Evolutionary conservation across 805 yeast species (phyloP), one percentile per base, ranked within the genome.

Genomic region (Saccharomycopsis fodiens): DNA sequence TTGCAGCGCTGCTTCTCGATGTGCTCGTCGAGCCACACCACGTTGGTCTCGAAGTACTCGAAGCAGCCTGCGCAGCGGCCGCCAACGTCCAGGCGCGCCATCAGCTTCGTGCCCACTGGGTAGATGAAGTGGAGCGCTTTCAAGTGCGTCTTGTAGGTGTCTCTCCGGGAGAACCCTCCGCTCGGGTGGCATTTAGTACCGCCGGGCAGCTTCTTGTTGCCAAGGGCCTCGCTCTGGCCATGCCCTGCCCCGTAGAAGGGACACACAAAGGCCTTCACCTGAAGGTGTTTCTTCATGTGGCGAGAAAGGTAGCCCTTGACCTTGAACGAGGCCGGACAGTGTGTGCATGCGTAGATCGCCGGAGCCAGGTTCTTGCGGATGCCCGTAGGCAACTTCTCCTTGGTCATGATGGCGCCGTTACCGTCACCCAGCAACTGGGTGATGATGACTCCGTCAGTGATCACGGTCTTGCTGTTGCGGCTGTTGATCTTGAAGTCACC

Each of bases 41-140:
- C 89, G 27, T 84, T 93, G 50, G 74, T 79, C 5, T 59, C 64
- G 57, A 86, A 89, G 42, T 63, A 64, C 57, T 63, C 60, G 25
- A 81, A 82, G 63, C 97, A 89, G 59, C 78, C 82, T 56, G 79
- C 78, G 65, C 97, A 89, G 45, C 68, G 67, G 5, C 97, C 97
- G n/a, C 70, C 61, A 35, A 80, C 83, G 42, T 75, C 72, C 17
- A 64, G 61, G 52, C 97, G 72, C 55, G 85, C 82, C 48, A 74
- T 78, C 63, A 87, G 85, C 58, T 79, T 78, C 3, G 95, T 86
- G 6, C 95, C 95, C 27, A 74, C 73, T 4, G 96, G 96, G 62
- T 88, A 88, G 52, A 76, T 82, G 61, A 88, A 88, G 59, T 88
- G 96, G 50, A 88, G 71, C 2, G 96, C 94, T 60, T 84, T 85